A percentile compares a stretch with the other conserved stretches of the same genome.
Evolutionary conservation across 2,329 filamentous ascomycete species (phyloP).

Genomic region (Arthrocladium fulminans): DNA sequence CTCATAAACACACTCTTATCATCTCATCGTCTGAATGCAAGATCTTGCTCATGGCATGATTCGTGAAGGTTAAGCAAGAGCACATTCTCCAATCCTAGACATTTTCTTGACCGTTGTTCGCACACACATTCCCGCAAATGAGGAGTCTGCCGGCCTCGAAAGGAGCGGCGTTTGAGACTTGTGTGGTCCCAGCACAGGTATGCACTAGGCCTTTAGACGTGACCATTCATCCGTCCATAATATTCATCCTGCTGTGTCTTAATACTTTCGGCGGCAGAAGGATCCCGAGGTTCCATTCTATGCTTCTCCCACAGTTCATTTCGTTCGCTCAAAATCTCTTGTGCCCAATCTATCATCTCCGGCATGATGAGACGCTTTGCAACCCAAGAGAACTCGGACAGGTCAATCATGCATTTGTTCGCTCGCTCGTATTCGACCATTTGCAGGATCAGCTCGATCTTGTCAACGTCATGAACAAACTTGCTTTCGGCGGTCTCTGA

Average conservation of each 20-base stretch:
- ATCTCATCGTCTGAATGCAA: too few species aligned
- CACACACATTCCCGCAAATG: too few species aligned
- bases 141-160: too few species aligned
- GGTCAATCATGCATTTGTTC: conserved; percentile 56
- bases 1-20: too few species aligned
- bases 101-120: too few species aligned
- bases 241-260: conserved; percentile 23
- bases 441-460: conserved; percentile 88
- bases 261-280: conserved; percentile 14
- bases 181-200: not conserved
- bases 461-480: conserved; percentile 95
- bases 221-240: conserved; percentile 14
- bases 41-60: too few species aligned
- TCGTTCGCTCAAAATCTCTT: conserved; percentile 66
- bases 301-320: conserved; percentile 59
- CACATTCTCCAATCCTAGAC: too few species aligned
- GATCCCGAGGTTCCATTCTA: conserved; percentile 22
- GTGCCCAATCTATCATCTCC: conserved; percentile 73
- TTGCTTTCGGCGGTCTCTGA: conserved; percentile 70
- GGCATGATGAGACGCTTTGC: conserved; percentile 61
- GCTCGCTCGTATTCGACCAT: conserved; percentile 92
- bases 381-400: conserved; percentile 81
- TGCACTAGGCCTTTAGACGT: not conserved
- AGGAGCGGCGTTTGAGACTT: too few species aligned
- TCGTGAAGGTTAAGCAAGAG: too few species aligned